phyloP scores from a whole-genome alignment of 2,329 filamentous ascomycete species.

The Bipolaris sorokiniana region DNA sequence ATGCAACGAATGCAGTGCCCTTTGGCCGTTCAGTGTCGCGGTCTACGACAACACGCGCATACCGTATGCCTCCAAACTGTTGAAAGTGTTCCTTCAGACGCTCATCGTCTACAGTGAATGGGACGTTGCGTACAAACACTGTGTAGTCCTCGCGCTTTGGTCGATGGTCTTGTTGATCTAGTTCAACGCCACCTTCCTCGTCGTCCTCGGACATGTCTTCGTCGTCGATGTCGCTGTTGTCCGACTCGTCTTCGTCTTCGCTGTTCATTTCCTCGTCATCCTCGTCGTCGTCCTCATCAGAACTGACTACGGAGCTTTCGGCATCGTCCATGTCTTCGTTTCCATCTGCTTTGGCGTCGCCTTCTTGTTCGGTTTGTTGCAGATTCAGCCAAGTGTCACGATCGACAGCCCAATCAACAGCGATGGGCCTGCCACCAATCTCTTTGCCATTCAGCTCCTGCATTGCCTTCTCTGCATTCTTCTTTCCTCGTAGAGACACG shows the following conservation, averaged over 20 bases:
- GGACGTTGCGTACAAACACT: constrained; percentile 91
- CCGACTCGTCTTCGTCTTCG: constrained; percentile 37
- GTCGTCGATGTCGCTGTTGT: constrained; percentile 52
- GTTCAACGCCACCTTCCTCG: constrained; percentile 48
- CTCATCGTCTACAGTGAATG: constrained; percentile 85
- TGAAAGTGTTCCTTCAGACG: constrained; percentile 82
- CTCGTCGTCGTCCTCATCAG: constrained; percentile 50
- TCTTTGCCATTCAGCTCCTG: constrained; percentile 86
- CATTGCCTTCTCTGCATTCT: constrained; percentile 90
- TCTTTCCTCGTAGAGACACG: constrained; percentile 82
- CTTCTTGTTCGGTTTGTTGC: constrained; percentile 52
- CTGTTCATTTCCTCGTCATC: constrained; percentile 34
- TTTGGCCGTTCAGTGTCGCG: constrained; percentile 82
- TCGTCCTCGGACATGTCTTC: constrained; percentile 45
- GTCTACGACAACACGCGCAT: constrained; percentile 90
- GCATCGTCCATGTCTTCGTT: constrained; percentile 47
- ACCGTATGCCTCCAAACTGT: constrained; percentile 86
- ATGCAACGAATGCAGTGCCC: constrained; percentile 95
- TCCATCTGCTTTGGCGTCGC: constrained; percentile 49
- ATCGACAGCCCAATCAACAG: constrained; percentile 96
- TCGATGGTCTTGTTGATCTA: constrained; percentile 35
- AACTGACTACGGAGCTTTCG: constrained; percentile 46
- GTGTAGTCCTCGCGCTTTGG: constrained; percentile 72
- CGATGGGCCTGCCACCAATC: constrained; percentile 84
- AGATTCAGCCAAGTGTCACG: constrained; percentile 80